Base-by-base conservation (phyloP, 2,329 filamentous ascomycete genomes). In the Corynespora cassiicola region DNA sequence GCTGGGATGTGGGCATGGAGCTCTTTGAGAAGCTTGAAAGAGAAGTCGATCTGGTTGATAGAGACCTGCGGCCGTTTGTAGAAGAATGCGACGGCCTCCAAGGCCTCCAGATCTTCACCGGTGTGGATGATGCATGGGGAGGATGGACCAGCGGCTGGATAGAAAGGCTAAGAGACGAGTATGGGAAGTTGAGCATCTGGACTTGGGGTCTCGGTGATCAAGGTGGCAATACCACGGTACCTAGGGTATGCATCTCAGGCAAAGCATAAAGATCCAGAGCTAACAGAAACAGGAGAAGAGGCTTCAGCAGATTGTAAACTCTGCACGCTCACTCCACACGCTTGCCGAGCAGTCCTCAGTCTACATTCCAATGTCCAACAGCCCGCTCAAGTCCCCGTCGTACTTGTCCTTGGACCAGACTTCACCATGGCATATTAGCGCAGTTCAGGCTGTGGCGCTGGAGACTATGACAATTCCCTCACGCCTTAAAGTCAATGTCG, bases 51-150 rank as follows among this genome's bases (percentile, higher is more conserved):
- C 69, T 97, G 5, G 74, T 96, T 4, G 94, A 99, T 63, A 81
- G 91, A 35, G 92, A 99, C 65, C 74, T 96, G 50, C 79, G 94
- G 23, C 85, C 85, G 0, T 96, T 96, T 63, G 82, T 86, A 2
- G 94, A 99, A 71, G 94, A 97, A 69, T 94, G 90, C 50, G 94
- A 99, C 66, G 85, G 90, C 38, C 78, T 97, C 71, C 91, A 96
- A 68, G 92, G 87, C 0, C 75, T 99, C 12, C 92, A 97, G 54
- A 61, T 75, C 51, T 58, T 82, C 58, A 63, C 79, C 51, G 62
- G 77, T 45, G 60, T 78, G 42, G 69, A 83, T 71, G 55, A 79
- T 74, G 67, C 78, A 45, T 76, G 74, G 74, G 65, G 74, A 47
- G 66, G 75, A 42, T 69, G 77, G 66, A 50, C 72, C 29, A 65